Conservation (phyloP, 495 filamentous ascomycete genomes). For the Hapsidospora chrysogenum region DNA sequence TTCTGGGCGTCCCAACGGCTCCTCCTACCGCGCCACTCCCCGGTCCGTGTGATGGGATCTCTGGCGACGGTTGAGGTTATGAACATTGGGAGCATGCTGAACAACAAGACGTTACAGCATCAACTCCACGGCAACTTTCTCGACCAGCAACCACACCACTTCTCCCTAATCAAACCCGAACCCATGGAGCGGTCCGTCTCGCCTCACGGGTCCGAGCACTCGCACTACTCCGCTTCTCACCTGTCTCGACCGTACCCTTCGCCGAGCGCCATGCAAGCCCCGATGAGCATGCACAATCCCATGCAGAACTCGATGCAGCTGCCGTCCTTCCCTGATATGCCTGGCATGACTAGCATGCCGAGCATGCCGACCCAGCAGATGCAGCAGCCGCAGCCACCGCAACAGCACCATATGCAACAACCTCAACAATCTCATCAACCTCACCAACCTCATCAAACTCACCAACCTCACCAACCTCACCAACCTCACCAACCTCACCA, state of each 20-base stretch:
- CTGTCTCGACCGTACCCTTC: conserved; percentile 14
- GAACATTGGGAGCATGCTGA: conserved; percentile 20
- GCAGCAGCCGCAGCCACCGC: conserved; percentile 17
- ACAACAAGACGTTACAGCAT: conserved; percentile 19
- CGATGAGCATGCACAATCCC: conserved; percentile 17
- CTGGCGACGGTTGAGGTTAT: conserved; percentile 16
- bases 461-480: too few species aligned
- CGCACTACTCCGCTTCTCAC: conserved; percentile 12
- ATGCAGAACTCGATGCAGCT: conserved; percentile 1
- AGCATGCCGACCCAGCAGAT: conserved; percentile 15
- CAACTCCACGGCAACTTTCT: conserved; percentile 5
- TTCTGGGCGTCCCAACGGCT: too few species aligned
- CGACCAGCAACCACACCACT: conserved; percentile 4
- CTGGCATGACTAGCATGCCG: conserved; percentile 15
- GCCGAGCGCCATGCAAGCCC: conserved; percentile 23
- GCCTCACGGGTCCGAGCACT: conserved; percentile 49
- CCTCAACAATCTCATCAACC: too few species aligned
- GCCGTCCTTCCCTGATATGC: conserved; percentile 2
- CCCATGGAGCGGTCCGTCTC: conserved; percentile 50
- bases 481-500: too few species aligned
- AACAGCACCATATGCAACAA: too few species aligned
- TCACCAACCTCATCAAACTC: too few species aligned
- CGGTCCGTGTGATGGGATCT: too few species aligned
- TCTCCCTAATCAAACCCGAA: conserved; percentile 5
- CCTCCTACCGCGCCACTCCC: too few species aligned